A percentile compares a stretch with the other conserved stretches of the same genome.
Evolutionary conservation across 768 basidiomycete species (phyloP).

Genomic region (Tulasnella sp.): DNA sequence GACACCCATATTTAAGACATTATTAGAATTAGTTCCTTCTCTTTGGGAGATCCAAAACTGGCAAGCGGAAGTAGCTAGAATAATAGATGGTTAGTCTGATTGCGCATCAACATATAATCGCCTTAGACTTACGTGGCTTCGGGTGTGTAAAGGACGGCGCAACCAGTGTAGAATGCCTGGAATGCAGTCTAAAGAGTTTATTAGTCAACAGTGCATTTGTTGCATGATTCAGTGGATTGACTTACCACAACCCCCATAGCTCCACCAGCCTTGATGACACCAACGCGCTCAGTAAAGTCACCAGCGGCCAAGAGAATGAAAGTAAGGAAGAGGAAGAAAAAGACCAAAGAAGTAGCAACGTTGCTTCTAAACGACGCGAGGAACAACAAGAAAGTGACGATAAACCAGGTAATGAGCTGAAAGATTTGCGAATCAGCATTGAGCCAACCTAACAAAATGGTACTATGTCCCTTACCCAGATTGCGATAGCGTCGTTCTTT

Average conservation of each 20-base stretch:
- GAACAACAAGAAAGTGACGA: slow-evolving; percentile 37
- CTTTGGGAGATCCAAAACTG: slow-evolving; percentile 8
- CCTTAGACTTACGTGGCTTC: slow-evolving; percentile 5
- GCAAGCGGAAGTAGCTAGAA: slow-evolving; percentile 1
- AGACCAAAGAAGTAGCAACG: slow-evolving; percentile 37
- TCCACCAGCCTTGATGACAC: slow-evolving; percentile 24
- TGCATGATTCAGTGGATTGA: background rate
- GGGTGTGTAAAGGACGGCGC: background rate
- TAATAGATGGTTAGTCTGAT: background rate
- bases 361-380: slow-evolving; percentile 39
- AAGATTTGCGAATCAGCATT: background rate
- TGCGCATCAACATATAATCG: background rate
- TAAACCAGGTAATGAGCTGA: slow-evolving; percentile 53
- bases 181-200: background rate
- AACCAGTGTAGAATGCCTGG: slow-evolving; percentile 2
- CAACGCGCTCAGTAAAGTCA: slow-evolving; percentile 24
- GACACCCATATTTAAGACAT: too few relatives aligned
- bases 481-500: slow-evolving; percentile 44
- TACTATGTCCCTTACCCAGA: slow-evolving; percentile 28
- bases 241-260: slow-evolving; percentile 8
- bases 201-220: background rate
- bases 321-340: slow-evolving; percentile 41
- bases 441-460: background rate
- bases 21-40: too few relatives aligned
- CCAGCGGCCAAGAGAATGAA: slow-evolving; percentile 37